Conservation (phyloP, 768 basidiomycete species). For the Boletus subcaerulescens region DNA sequence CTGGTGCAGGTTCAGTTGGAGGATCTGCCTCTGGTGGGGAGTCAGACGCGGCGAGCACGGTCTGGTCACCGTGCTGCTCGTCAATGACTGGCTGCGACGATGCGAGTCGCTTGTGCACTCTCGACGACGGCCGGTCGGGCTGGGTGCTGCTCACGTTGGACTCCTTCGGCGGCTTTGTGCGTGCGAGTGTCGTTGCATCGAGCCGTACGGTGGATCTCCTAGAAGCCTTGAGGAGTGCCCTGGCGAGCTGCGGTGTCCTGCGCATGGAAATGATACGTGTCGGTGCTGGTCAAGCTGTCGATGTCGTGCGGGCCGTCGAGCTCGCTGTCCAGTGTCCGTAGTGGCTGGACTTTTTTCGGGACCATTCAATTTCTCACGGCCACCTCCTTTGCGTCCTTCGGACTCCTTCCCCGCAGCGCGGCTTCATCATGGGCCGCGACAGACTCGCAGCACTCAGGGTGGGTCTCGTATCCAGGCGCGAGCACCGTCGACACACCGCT, state of each 20-base stretch:
- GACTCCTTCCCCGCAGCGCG: too few relatives aligned
- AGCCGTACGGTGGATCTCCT: constrained; percentile 1
- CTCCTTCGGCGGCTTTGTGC: constrained; percentile 25
- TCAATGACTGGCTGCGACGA: constrained; percentile 19
- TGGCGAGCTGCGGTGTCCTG: constrained; percentile 64
- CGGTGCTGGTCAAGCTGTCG: constrained; percentile 47
- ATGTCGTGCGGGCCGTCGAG: constrained; percentile 41
- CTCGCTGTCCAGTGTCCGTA: constrained; percentile 3
- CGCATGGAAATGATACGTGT: constrained; percentile 68
- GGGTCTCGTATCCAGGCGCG: constrained; percentile 41
- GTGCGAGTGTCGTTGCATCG: constrained; percentile 14
- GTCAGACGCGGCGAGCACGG: constrained; percentile 10
- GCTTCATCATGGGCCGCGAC: constrained; percentile 53
- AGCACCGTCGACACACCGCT: constrained; percentile 39
- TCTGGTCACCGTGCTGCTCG: constrained; percentile 13
- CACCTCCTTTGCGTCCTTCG: neutral
- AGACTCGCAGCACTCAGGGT: constrained; percentile 85
- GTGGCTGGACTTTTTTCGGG: neutral
- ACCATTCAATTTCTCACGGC: constrained; percentile 12
- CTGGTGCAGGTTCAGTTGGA: constrained; percentile 18
- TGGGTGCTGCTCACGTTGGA: constrained; percentile 5
- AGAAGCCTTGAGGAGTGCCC: constrained; percentile 57
- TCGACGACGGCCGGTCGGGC: constrained; percentile 9
- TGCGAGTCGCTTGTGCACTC: constrained; percentile 24
- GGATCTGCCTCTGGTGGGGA: constrained; percentile 27